These are phyloP conservation scores for Inonotus obliquus DNA, from an alignment of 1,284 basidiomycete genomes.

Conservation along the genomic window DNA sequence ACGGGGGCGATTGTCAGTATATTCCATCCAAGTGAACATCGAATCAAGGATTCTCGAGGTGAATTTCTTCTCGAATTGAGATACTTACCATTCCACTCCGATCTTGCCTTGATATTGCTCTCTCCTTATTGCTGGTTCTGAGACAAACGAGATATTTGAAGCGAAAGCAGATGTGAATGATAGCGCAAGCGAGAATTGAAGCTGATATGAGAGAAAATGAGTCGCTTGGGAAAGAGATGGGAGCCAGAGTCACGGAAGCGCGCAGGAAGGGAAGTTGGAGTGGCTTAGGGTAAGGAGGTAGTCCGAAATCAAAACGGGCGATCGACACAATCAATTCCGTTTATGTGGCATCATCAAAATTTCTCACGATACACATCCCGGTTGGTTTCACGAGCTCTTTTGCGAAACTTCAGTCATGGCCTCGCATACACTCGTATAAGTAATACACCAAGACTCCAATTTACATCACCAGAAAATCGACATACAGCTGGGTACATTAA, in stretches of 20 bases:
- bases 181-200: neutral
- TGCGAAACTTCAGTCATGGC: no score
- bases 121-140: neutral
- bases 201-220: neutral
- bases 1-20: constrained; percentile 3
- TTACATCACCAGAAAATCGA: no score
- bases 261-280: neutral
- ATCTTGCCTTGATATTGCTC: neutral
- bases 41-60: no score
- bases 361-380: neutral
- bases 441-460: no score
- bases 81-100: neutral
- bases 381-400: no score
- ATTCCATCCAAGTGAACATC: neutral
- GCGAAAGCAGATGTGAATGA: neutral
- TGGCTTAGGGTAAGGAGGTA: neutral
- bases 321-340: neutral
- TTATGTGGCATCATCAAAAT: neutral
- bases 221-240: neutral
- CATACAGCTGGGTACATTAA: no score
- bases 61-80: neutral
- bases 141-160: neutral
- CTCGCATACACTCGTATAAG: no score
- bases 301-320: neutral
- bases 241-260: neutral